Evolutionary conservation across 768 basidiomycete genomes (phyloP).

Genomic region (Artomyces pyxidatus): DNA sequence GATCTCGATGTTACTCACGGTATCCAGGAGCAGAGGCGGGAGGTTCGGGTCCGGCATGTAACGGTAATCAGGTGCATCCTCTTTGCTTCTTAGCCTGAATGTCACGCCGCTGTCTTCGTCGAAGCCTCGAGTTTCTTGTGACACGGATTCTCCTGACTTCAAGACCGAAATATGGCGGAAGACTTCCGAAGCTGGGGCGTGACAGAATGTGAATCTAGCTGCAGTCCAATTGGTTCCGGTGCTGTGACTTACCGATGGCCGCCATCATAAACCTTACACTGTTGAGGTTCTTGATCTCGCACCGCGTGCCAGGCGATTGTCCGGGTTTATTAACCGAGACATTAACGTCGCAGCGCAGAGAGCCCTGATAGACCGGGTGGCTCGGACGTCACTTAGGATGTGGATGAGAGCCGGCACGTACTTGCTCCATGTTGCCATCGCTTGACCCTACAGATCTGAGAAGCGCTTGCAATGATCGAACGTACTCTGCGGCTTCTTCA

Average conservation of each 20-base stretch:
- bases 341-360: conserved; percentile 91
- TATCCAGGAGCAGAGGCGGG: conserved; percentile 55
- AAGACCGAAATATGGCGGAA: conserved; percentile 64
- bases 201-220: background rate
- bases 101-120: conserved; percentile 79
- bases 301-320: conserved; percentile 65
- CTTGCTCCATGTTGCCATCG: conserved; percentile 97
- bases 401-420: conserved; percentile 24
- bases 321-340: conserved; percentile 76
- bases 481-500: conserved; percentile 86
- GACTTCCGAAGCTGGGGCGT: conserved; percentile 72
- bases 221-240: too few species aligned
- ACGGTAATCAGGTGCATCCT: conserved; percentile 90
- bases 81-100: conserved; percentile 78
- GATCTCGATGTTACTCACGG: conserved; percentile 27
- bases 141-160: conserved; percentile 33
- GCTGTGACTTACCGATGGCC: conserved; percentile 83
- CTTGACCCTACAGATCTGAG: conserved; percentile 80
- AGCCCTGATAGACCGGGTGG: conserved; percentile 52
- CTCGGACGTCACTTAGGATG: conserved; percentile 2
- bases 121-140: conserved; percentile 88
- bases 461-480: conserved; percentile 71
- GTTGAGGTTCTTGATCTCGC: conserved; percentile 96
- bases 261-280: conserved; percentile 77
- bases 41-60: conserved; percentile 98